Percentiles rank a stretch among this genome's conserved stretches.
Conservation (phyloP, 306 rosid species). For the Cyclanthera cordifolia region DNA sequence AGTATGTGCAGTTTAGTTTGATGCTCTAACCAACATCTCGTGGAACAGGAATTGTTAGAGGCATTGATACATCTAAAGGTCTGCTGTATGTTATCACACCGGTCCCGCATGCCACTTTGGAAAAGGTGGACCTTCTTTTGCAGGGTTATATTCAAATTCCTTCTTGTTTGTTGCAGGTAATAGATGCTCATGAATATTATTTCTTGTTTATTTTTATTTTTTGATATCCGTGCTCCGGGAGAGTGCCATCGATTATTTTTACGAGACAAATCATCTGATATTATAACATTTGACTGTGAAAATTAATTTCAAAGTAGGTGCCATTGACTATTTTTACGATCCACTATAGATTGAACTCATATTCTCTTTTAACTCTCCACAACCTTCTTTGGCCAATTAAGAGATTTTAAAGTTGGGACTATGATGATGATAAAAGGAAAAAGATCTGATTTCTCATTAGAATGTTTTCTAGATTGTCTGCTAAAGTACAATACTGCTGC, state of each 20-base stretch:
- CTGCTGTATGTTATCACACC: constrained; percentile 73
- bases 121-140: constrained; percentile 59
- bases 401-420: not conserved
- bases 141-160: constrained; percentile 84
- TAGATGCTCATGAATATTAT: constrained; percentile 7
- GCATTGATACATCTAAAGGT: constrained; percentile 61
- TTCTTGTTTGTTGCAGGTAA: constrained; percentile 67
- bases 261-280: not conserved
- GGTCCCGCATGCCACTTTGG: constrained; percentile 59
- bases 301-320: too few species aligned
- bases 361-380: too few species aligned
- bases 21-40: not conserved
- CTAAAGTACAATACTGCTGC: not conserved
- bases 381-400: too few species aligned
- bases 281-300: too few species aligned
- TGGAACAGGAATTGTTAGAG: constrained; percentile 77
- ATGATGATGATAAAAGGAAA: not conserved
- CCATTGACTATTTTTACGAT: too few species aligned
- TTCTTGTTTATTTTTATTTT: not conserved
- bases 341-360: too few species aligned
- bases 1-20: not conserved
- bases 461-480: not conserved
- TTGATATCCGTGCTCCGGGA: too few species aligned
- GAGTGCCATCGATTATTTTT: too few species aligned
- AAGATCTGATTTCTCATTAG: not conserved